These are phyloP conservation scores for Discostella pseudostelligera DNA, from an alignment of 108 stramenopile genomes.

Conservation along the genomic window DNA sequence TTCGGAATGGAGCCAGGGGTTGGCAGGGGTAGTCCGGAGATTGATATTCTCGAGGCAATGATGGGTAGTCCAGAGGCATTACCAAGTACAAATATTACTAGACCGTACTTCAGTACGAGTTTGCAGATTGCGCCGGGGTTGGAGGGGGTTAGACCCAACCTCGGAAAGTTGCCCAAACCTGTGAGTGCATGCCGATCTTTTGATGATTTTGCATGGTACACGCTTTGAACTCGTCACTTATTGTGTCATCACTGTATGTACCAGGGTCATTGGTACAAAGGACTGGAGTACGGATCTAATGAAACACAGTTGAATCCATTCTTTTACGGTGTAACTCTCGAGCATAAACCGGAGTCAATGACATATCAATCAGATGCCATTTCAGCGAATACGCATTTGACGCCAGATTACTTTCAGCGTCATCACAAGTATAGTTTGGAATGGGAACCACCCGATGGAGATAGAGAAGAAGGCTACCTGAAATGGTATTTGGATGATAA, in stretches of 20 bases:
- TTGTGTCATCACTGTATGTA: slow-evolving; percentile 2
- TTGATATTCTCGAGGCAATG: slow-evolving; percentile 92
- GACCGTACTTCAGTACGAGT: slow-evolving; percentile 85
- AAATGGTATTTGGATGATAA: slow-evolving; percentile 78
- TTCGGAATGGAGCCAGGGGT: slow-evolving; percentile 65
- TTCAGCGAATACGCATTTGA: slow-evolving; percentile 75
- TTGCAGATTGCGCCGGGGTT: slow-evolving; percentile 70
- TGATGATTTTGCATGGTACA: too few species aligned
- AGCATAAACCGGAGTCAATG: slow-evolving; percentile 67
- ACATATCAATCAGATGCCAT: slow-evolving; percentile 88
- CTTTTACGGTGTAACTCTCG: slow-evolving; percentile 85
- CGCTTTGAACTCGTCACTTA: neutral
- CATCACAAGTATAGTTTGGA: slow-evolving; percentile 80
- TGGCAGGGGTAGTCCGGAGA: slow-evolving; percentile 90
- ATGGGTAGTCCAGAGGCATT: slow-evolving; percentile 63
- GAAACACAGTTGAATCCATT: slow-evolving; percentile 79
- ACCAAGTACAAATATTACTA: slow-evolving; percentile 67
- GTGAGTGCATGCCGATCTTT: slow-evolving; percentile 16
- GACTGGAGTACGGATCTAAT: slow-evolving; percentile 73
- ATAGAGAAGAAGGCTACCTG: slow-evolving; percentile 67
- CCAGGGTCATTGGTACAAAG: slow-evolving; percentile 83
- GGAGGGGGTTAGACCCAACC: slow-evolving; percentile 47
- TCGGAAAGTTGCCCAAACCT: slow-evolving; percentile 45
- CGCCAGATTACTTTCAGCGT: slow-evolving; percentile 57
- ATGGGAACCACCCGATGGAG: slow-evolving; percentile 83